Conservation (phyloP, 164 flowering plant genomes). For the Piper betle region DNA sequence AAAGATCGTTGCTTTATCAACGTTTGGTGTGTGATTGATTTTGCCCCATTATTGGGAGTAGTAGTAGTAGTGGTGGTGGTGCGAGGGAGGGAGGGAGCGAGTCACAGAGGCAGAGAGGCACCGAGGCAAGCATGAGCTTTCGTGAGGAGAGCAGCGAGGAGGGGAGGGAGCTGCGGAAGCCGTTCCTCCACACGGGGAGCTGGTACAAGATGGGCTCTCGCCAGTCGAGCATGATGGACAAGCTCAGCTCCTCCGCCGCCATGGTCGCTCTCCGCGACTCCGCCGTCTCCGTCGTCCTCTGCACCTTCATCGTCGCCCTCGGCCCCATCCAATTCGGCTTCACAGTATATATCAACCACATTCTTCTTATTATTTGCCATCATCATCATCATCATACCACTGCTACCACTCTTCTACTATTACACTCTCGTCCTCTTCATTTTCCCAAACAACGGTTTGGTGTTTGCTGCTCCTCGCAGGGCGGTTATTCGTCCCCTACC, state of each 20-base stretch:
- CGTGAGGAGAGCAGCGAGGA: conserved; percentile 48
- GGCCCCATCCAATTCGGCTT: conserved; percentile 94
- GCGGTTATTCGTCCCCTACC: conserved; percentile 63
- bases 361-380: no score
- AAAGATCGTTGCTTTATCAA: no score
- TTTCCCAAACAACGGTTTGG: background rate
- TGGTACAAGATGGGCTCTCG: conserved; percentile 65
- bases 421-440: background rate
- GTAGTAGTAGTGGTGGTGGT: background rate
- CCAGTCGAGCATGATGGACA: conserved; percentile 46
- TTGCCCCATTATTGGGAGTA: no score
- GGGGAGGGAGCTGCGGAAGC: conserved; percentile 41
- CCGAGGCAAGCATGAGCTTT: conserved; percentile 32
- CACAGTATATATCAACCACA: conserved; percentile 29
- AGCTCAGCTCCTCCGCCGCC: conserved; percentile 29
- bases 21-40: no score
- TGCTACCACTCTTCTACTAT: background rate
- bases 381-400: no score
- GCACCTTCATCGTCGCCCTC: conserved; percentile 74
- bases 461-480: conserved; percentile 16
- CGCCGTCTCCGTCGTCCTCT: conserved; percentile 58
- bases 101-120: no score
- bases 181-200: conserved; percentile 65
- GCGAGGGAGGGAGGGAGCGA: no score
- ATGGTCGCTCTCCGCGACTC: conserved; percentile 38